Base-by-base conservation (phyloP, 331 rosid genomes). In the Quercus phellos region DNA sequence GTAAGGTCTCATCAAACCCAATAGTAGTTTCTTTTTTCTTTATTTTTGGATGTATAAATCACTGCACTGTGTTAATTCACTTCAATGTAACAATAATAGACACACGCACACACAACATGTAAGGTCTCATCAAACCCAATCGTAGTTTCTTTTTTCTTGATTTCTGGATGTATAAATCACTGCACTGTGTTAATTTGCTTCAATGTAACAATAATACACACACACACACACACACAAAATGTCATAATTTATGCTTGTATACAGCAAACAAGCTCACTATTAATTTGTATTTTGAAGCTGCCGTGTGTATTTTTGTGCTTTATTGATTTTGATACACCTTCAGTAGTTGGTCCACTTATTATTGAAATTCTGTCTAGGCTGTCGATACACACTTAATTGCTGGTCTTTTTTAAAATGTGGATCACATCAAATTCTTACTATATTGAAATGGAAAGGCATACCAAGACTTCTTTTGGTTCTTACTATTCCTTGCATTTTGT, bases 31-130 rank as follows among this genome's bases (percentile, higher is more conserved):
- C 56, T 35, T 64, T 78, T 1, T 21, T 51, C 53, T 16, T 5
- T 0, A 21, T 24, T 59, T 9, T 27, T 60, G 72, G n/a, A 72
- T 55, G 26, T 46, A 58, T 7, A 46, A 30, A 46, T 63, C 51
- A 43, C 51, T 43, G 12, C 51, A 7, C 51, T 10, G 51, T 42
- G 27, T 67, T 38, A 26, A 4, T 50, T 58, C 73, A 66, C 59
- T 70, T 60, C 50, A 42, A 19, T 76, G 6, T 18, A 24, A 30
- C 71, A 22, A 60, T 51, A 32, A 21, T 43, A 10, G 14, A 9
- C 13, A 43, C 13, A 43, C 50, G 50, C 51, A 43, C 42, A 6
- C 42, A 0, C 42, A 34, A 53, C 97, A 94, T 86, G 98, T 92
- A 86, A 83, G 64, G 55, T 68, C 84, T 24, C 53, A 59, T 12